phyloP scores from a whole-genome alignment of 345 rosid species.

The Acer saccharum region DNA sequence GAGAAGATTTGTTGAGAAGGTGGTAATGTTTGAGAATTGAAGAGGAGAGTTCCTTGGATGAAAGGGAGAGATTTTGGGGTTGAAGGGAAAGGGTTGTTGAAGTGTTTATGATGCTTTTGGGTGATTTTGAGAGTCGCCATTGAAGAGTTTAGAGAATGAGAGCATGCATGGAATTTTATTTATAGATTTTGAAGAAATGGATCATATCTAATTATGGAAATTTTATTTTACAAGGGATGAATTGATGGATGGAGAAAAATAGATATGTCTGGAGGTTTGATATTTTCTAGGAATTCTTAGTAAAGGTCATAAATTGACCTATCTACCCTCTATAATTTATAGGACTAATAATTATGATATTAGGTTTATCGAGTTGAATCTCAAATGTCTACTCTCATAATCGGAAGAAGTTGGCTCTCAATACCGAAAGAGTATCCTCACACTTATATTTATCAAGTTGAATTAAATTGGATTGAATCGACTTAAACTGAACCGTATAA shows the following conservation, averaged over 20 bases:
- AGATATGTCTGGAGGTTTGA: neutral
- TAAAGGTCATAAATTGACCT: neutral
- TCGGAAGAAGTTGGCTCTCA: too few species aligned
- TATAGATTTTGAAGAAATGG: conserved; percentile 6
- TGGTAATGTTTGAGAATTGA: conserved; percentile 32
- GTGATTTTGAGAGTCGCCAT: conserved; percentile 50
- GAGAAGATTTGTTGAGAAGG: conserved; percentile 35
- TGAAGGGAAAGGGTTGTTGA: conserved; percentile 69
- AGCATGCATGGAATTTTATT: neutral
- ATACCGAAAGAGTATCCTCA: too few species aligned
- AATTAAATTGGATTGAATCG: too few species aligned
- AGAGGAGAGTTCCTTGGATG: conserved; percentile 44
- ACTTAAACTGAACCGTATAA: too few species aligned
- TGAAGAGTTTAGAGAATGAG: neutral
- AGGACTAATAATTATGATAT: too few species aligned
- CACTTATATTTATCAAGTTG: too few species aligned
- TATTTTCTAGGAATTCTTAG: neutral
- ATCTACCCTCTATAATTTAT: neutral
- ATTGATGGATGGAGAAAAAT: too few species aligned
- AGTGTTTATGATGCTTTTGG: conserved; percentile 57
- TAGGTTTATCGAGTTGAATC: too few species aligned
- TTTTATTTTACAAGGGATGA: too few species aligned
- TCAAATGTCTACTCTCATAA: too few species aligned
- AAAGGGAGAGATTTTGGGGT: conserved; percentile 48
- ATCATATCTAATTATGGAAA: neutral